Conservation (phyloP, 1,284 basidiomycete species). For the Microbotryum scabiosae region DNA sequence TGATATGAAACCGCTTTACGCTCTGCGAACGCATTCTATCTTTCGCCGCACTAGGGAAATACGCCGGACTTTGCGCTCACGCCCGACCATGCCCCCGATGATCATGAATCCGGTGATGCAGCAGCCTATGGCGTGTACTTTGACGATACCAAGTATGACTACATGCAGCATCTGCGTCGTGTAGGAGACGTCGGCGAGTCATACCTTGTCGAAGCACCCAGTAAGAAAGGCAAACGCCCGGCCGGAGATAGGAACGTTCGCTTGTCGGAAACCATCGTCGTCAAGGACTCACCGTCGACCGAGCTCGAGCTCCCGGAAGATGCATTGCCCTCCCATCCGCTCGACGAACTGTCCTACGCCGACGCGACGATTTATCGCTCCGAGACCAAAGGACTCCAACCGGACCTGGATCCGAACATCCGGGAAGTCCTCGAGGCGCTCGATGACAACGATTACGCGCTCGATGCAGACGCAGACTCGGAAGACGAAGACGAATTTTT, state of each 20-base stretch:
- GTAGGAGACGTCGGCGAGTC: constrained; percentile 61
- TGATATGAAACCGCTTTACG: not conserved
- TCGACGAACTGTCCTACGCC: constrained; percentile 27
- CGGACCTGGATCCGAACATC: constrained; percentile 93
- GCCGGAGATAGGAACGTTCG: not conserved
- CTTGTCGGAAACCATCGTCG: constrained; percentile 2
- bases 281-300: constrained; percentile 1
- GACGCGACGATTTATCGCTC: constrained; percentile 20
- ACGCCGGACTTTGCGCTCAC: not conserved
- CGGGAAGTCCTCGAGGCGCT: constrained; percentile 88
- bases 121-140: constrained; percentile 84
- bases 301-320: constrained; percentile 23
- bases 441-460: constrained; percentile 88
- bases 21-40: not conserved
- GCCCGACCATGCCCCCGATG: not conserved
- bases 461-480: constrained; percentile 23
- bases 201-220: constrained; percentile 30
- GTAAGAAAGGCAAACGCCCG: constrained; percentile 26
- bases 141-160: constrained; percentile 97
- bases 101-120: constrained; percentile 65
- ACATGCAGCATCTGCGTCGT: constrained; percentile 88
- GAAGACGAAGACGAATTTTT: constrained; percentile 45
- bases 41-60: not conserved
- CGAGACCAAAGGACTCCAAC: constrained; percentile 72
- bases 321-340: constrained; percentile 25